A percentile compares a stretch with the other conserved stretches of the same genome.
phyloP scores from a whole-genome alignment of 1,139 yeast genomes.

The Yamadazyma atmosphaerica region DNA sequence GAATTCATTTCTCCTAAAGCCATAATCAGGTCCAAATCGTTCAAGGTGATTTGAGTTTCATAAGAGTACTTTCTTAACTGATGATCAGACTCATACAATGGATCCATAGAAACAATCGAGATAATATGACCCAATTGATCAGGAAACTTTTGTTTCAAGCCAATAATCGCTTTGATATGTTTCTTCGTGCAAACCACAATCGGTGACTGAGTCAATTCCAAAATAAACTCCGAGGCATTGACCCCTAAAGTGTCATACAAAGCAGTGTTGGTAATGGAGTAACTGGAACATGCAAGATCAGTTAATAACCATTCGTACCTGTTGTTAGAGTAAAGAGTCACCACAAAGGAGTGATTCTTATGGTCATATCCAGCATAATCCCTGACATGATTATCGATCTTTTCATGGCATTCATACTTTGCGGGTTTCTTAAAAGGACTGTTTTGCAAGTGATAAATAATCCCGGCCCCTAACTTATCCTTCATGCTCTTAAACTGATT shows the following conservation, averaged over 20 bases:
- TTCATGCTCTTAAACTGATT: constrained; percentile 22
- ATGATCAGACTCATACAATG: constrained; percentile 19
- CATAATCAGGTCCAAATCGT: constrained; percentile 34
- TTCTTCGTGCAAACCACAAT: constrained; percentile 33
- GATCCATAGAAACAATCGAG: constrained; percentile 39
- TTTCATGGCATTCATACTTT: constrained; percentile 23
- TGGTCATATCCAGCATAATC: constrained; percentile 22
- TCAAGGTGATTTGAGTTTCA: constrained; percentile 22
- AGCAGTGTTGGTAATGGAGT: constrained; percentile 38
- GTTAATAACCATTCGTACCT: constrained; percentile 40
- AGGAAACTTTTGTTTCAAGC: constrained; percentile 27
- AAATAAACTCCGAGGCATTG: constrained; percentile 33
- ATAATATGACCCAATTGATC: constrained; percentile 28
- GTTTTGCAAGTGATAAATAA: constrained; percentile 28
- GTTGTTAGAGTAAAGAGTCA: constrained; percentile 36
- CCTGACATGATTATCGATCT: constrained; percentile 26
- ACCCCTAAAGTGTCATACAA: constrained; percentile 43
- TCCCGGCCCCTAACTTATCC: constrained; percentile 32
- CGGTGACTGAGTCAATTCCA: constrained; percentile 37
- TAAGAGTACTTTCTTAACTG: constrained; percentile 23
- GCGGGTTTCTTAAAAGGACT: constrained; percentile 27
- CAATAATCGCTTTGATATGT: constrained; percentile 27
- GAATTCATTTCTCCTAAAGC: constrained; percentile 28
- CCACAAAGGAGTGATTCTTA: constrained; percentile 31
- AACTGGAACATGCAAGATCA: constrained; percentile 38